Evolutionary conservation across 192 early-diverging fungal species (phyloP).

Genomic region (Kickxella alabastrina): DNA sequence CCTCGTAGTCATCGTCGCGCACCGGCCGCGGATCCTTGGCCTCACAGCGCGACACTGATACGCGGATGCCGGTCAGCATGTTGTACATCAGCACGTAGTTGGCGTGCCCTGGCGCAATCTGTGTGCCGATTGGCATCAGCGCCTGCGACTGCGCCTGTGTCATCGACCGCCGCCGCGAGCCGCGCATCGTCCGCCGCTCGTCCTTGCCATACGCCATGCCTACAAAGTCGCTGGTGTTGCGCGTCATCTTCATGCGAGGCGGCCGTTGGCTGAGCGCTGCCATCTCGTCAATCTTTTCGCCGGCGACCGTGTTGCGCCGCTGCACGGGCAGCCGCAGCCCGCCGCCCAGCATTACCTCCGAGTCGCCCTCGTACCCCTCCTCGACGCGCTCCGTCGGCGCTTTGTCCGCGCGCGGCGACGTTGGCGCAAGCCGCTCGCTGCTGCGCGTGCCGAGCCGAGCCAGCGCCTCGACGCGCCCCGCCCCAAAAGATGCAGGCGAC

Average conservation of each 20-base stretch:
- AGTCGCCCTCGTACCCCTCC: slow-evolving; percentile 49
- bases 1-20: slow-evolving; percentile 73
- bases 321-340: slow-evolving; percentile 28
- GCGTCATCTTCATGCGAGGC: slow-evolving; percentile 19
- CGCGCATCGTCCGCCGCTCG: slow-evolving; percentile 29
- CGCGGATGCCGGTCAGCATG: slow-evolving; percentile 95
- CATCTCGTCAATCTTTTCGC: slow-evolving; percentile 32
- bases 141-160: slow-evolving; percentile 22
- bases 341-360: slow-evolving; percentile 22
- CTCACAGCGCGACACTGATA: slow-evolving; percentile 80
- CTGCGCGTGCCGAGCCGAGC: slow-evolving; percentile 13
- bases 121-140: slow-evolving; percentile 62
- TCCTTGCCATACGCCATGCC: slow-evolving; percentile 21
- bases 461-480: background rate
- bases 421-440: slow-evolving; percentile 17
- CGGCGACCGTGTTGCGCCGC: slow-evolving; percentile 49
- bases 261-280: slow-evolving; percentile 6
- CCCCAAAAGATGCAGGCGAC: slow-evolving; percentile 1
- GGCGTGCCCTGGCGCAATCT: slow-evolving; percentile 88
- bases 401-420: background rate
- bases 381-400: slow-evolving; percentile 14
- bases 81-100: slow-evolving; percentile 99
- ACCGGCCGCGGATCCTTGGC: slow-evolving; percentile 77
- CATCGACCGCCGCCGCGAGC: slow-evolving; percentile 33
- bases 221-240: slow-evolving; percentile 46